Base-by-base conservation (phyloP, 495 filamentous ascomycete species). In the Apodospora peruviana region DNA sequence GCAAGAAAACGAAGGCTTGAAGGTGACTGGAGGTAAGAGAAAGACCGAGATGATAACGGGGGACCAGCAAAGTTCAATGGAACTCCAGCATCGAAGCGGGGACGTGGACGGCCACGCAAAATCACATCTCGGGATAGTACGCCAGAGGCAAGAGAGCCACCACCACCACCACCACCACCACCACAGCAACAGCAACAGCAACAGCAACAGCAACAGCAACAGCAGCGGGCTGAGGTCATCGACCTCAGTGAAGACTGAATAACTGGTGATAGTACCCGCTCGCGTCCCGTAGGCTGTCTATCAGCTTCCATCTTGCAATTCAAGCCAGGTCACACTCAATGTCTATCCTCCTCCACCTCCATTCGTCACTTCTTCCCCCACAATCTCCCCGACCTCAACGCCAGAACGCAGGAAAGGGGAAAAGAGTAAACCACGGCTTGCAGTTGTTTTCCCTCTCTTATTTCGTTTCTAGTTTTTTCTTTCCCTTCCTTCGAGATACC, bases 351-450 rank as follows among this genome's bases (percentile, higher is more conserved):
- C 27, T 32, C 45, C 39, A 21, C n/a, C 2, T 12, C 50, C 51
- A 42, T 45, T 51, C 58, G 64, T 61, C 56, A 56, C 55, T 53
- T 57, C 56, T 61, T 59, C 64, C 58, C 61, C 67, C 66, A 68
- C 62, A 64, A 60, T 62, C 64, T 64, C 60, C 61, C 66, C 60
- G 37, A 16, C 37, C 37, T 40, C n/a, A 14, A 20, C 56, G 52
- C 59, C 60, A 57, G 52, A 61, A 53, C 54, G 48, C 49, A 51
- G 56, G 50, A 67, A 61, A 14, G n/a, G 59, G 65, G 57, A 56
- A 53, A 56, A 61, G 37, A 64, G 60, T 61, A 72, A 64, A 61
- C 59, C 54, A 58, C 58, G 27, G 7, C 27, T 32, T 32, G n/a
- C n/a, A n/a, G n/a, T n/a, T 32, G 7, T 32, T 14, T 32, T 14